phyloP scores from a whole-genome alignment of 306 rosid species.

The Cucumis cinereus region DNA sequence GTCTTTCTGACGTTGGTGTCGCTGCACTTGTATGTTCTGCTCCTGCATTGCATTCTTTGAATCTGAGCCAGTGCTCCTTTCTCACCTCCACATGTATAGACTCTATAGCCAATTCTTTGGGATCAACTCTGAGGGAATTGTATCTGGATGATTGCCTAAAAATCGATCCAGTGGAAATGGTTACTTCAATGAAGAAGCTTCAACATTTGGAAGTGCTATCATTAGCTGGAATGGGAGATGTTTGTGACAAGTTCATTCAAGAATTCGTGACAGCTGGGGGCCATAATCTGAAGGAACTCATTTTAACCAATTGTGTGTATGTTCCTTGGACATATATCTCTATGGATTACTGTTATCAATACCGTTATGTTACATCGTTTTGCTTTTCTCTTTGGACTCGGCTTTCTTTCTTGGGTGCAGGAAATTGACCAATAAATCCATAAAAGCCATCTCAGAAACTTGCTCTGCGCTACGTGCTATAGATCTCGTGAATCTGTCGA shows the following conservation, averaged over 20 bases:
- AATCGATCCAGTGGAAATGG: constrained; percentile 27
- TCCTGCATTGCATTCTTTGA: constrained; percentile 54
- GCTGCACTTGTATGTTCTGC: constrained; percentile 44
- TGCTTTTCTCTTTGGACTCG: constrained; percentile 3
- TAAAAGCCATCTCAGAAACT: constrained; percentile 44
- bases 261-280: constrained; percentile 32
- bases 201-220: constrained; percentile 58
- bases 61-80: constrained; percentile 82
- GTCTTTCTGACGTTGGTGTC: constrained; percentile 61
- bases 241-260: constrained; percentile 39
- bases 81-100: constrained; percentile 42
- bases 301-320: constrained; percentile 60
- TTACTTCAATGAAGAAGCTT: constrained; percentile 41
- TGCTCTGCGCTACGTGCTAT: constrained; percentile 42
- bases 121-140: constrained; percentile 52
- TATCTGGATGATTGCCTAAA: constrained; percentile 58
- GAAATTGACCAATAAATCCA: constrained; percentile 57
- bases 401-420: constrained; percentile 33
- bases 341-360: constrained; percentile 10
- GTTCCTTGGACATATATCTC: constrained; percentile 15
- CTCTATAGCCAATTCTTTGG: constrained; percentile 45
- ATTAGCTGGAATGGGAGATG: constrained; percentile 44
- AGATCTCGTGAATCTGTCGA: constrained; percentile 40
- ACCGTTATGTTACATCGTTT: constrained; percentile 5
- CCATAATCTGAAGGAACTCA: constrained; percentile 60